Base-by-base conservation (phyloP, 2,329 filamentous ascomycete genomes). In the Fusarium bactridioides region DNA sequence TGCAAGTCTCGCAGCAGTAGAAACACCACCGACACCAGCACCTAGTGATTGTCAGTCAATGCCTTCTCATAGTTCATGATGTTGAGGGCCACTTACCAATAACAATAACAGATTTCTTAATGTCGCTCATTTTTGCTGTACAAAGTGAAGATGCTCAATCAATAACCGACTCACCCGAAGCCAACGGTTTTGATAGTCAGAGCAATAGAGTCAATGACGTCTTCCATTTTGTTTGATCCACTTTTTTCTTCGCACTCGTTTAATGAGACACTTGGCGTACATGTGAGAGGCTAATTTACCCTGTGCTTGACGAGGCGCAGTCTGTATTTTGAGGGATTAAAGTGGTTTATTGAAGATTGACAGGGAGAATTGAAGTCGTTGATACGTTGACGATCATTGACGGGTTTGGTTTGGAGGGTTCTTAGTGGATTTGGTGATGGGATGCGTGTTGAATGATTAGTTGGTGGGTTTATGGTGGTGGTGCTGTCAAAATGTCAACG, bases 21-120 rank as follows among this genome's bases (percentile, higher is more conserved):
- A 88, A 45, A 93, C 88, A 65, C 92, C 92, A 56, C 92, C 92
- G 50, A 89, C 89, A 66, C 92, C 92, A 35, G 92, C 91, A 70
- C 92, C 91, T 86, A 79, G 61, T 10, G 2, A 48, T 4, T 12
- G 7, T 58, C 23, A 62, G 37, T 40, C 11, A 21, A 19, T 3
- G 7, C 9, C 10, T 55, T 13, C 4, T 27, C 25, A 43, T 7
- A 27, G 8, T 2, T 23, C 35, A 25, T 33, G 12, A 7, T 10
- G 4, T 7, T 6, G 7, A 4, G 10, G 0, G 13, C 16, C 10
- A 40, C 67, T 45, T 69, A 78, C 78, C 78, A 60, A 80, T 68
- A 64, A 79, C 70, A 33, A 80, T 72, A 29, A 74, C 77, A 23
- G 76, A 78, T 65, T 76, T 78, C 33, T 72, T 73, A 19, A 55